These are phyloP conservation scores for Starmerella lactis-condensi DNA, from an alignment of 805 yeast genomes.

Conservation along the genomic window DNA sequence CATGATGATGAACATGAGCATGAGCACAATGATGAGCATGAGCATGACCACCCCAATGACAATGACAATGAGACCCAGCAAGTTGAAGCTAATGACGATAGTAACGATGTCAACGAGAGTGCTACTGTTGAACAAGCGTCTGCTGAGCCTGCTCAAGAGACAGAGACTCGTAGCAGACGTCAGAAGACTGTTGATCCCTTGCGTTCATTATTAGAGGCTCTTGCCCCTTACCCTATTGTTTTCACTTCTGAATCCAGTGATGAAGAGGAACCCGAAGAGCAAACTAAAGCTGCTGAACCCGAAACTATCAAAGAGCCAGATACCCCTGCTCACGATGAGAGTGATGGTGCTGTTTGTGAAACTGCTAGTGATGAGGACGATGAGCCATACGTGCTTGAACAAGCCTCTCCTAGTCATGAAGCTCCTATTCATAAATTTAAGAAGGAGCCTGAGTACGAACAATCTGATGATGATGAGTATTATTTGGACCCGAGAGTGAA, in stretches of 20 bases:
- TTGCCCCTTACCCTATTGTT: slow-evolving; percentile 8
- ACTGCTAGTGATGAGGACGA: slow-evolving; percentile 9
- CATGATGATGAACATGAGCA: not conserved
- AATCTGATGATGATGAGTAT: too few relatives aligned
- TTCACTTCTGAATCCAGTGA: slow-evolving; percentile 10
- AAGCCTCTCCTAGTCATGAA: too few relatives aligned
- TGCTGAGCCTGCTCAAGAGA: slow-evolving; percentile 5
- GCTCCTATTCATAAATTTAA: too few relatives aligned
- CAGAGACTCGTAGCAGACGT: not conserved
- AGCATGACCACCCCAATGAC: not conserved
- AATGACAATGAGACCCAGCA: not conserved
- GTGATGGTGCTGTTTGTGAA: slow-evolving; percentile 10
- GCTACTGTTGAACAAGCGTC: not conserved
- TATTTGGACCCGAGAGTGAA: too few relatives aligned
- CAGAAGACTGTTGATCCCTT: slow-evolving; percentile 5
- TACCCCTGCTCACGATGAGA: not conserved
- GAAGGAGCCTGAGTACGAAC: too few relatives aligned
- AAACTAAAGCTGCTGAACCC: not conserved
- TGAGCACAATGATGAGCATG: slow-evolving; percentile 7
- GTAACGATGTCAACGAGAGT: slow-evolving; percentile 5
- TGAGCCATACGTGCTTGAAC: too few relatives aligned
- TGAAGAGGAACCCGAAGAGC: slow-evolving; percentile 4
- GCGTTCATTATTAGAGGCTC: slow-evolving; percentile 7
- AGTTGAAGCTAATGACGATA: not conserved
- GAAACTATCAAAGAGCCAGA: not conserved